Percentiles rank a stretch among this genome's conserved stretches.
Evolutionary conservation across 2,329 filamentous ascomycete species (phyloP).

Genomic region (Sphaerulina vaccinii): DNA sequence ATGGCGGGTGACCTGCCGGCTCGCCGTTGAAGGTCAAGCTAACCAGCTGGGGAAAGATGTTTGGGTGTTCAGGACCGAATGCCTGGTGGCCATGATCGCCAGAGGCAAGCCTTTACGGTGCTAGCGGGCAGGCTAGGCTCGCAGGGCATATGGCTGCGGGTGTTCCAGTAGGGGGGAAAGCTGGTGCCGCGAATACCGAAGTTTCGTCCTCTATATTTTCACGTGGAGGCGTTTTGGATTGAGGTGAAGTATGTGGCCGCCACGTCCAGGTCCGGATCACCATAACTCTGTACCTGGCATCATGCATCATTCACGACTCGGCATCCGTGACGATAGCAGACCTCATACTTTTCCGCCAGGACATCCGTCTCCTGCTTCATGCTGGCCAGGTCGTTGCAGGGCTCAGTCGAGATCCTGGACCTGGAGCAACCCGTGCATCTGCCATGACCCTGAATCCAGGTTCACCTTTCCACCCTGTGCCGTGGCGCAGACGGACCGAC

Average conservation of each 20-base stretch:
- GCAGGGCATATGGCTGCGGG: slow-evolving; percentile 17
- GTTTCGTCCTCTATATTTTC: slow-evolving; percentile 13
- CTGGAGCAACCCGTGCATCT: not conserved
- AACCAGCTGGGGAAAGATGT: slow-evolving; percentile 11
- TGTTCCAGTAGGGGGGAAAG: slow-evolving; percentile 6
- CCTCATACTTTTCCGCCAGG: not conserved
- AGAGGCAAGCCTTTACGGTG: slow-evolving; percentile 9
- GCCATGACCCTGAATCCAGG: not conserved
- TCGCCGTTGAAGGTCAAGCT: not conserved
- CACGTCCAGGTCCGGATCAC: slow-evolving; percentile 21
- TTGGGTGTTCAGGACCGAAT: slow-evolving; percentile 10
- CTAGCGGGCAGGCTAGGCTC: slow-evolving; percentile 14
- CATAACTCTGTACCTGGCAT: slow-evolving; percentile 20
- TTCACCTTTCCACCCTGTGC: not conserved
- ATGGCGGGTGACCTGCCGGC: slow-evolving; percentile 8
- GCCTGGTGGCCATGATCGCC: slow-evolving; percentile 18
- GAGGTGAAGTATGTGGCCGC: slow-evolving; percentile 8
- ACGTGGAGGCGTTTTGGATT: slow-evolving; percentile 20
- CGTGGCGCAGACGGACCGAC: slow-evolving; percentile 13
- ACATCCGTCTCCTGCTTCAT: slow-evolving; percentile 4
- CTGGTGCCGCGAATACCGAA: slow-evolving; percentile 15
- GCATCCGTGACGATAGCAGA: slow-evolving; percentile 19
- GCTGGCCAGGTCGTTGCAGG: slow-evolving; percentile 6
- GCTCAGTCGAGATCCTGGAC: slow-evolving; percentile 4
- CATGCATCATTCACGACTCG: slow-evolving; percentile 13